Evolutionary conservation across 441 rosid species (phyloP), one percentile per base, ranked within the genome.

Genomic region (Aquilaria agallochum): DNA sequence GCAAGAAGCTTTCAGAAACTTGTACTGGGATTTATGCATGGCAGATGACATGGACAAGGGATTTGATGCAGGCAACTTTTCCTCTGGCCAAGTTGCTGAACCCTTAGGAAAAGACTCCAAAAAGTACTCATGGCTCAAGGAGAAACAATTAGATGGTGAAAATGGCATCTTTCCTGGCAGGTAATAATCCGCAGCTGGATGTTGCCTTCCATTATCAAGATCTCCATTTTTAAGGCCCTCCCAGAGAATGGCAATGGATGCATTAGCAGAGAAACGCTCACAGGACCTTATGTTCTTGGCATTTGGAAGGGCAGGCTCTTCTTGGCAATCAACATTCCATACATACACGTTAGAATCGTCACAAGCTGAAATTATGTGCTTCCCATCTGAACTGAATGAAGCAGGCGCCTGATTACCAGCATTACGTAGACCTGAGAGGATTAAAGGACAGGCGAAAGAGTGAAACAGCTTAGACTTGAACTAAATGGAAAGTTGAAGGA

Each of bases 71-170:
- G 84, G 92, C 59, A 95, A 96, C 79, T 83, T 83, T 78, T 95
- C 99, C 68, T 92, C 99, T 0, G 99, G 99, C 98, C 98, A 95
- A 27, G 99, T 95, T 0, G 96, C 97, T 0, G 95, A 80, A 60
- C 96, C 88, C 70, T 86, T 92, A 2, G 99, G 91, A 67, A 80
- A 72, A n/a, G 88, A 78, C 79, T 86, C 95, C 14, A 85, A 72
- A 60, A 73, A 65, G 62, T 76, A 80, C 50, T 86, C 97, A 13
- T 76, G 80, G 62, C 85, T 80, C 56, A 82, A 58, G 27, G 83
- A 80, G 78, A 89, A 88, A 50, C 59, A 54, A 50, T 77, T 70
- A 6, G 82, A 77, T 12, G 80, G 73, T 46, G 74, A 72, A 49
- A 72, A 68, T 11, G 76, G 73, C 36, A 73, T 56, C 13, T 59